These are phyloP conservation scores for Aspergillus glaucus DNA, from an alignment of 2,329 filamentous ascomycete genomes.

Conservation along the genomic window DNA sequence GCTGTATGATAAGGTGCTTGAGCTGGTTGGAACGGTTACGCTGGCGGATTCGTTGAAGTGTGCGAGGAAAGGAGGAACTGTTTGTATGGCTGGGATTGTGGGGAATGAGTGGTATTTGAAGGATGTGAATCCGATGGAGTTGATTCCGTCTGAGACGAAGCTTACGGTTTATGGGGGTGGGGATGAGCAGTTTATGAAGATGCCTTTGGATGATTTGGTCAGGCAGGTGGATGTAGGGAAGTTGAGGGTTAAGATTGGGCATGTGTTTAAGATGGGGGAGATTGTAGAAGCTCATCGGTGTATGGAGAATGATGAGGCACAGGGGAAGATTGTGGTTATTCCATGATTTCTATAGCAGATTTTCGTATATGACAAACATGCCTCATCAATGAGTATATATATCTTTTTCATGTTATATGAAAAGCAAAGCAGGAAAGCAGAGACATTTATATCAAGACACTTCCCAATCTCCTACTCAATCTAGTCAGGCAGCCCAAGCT, in stretches of 20 bases:
- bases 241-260: conserved; percentile 38
- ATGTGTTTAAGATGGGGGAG: conserved; percentile 39
- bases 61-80: conserved; percentile 32
- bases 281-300: conserved; percentile 42
- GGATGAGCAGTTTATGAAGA: conserved; percentile 35
- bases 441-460: not conserved
- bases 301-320: conserved; percentile 42
- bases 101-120: conserved; percentile 38
- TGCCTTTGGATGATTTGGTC: conserved; percentile 36
- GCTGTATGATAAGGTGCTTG: conserved; percentile 42
- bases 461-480: not conserved
- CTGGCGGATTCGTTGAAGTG: conserved; percentile 41
- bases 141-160: conserved; percentile 35
- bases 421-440: too few species aligned
- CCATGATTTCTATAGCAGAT: not conserved
- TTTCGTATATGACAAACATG: too few species aligned
- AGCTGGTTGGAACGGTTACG: conserved; percentile 41
- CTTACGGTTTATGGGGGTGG: conserved; percentile 39
- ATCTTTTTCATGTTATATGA: too few species aligned
- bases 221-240: conserved; percentile 32
- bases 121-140: conserved; percentile 38
- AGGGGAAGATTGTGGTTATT: conserved; percentile 42
- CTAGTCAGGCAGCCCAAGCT: not conserved
- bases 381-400: too few species aligned
- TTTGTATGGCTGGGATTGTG: conserved; percentile 44